Base-by-base conservation (phyloP, 306 rosid genomes). In the Echinosophora koreensis region DNA sequence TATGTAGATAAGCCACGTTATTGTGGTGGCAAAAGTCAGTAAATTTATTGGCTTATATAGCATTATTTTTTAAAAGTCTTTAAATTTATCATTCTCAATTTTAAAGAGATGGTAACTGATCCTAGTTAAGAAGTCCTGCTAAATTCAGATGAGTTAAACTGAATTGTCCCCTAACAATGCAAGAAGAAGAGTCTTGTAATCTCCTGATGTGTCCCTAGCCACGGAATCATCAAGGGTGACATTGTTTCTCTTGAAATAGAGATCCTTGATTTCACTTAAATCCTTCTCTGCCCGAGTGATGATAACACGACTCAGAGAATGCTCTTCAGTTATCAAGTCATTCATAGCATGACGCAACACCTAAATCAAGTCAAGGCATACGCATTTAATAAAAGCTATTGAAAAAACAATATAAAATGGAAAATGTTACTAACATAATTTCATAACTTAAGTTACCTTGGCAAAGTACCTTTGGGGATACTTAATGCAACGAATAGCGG, bases 241-340 rank as follows among this genome's bases (percentile, higher is more conserved):
- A 82, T 59, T 84, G 78, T 86, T 84, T 73, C 89, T 86, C 78
- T 77, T 69, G 6, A 46, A 49, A 68, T 76, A 86, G 27, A 75
- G 35, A 11, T 86, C 88, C 37, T 69, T 79, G 41, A 88, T 77
- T 61, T 82, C 87, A 4, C 73, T 86, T 72, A 88, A 81, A 70
- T 88, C 89, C 77, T 72, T 81, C 61, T 88, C 89, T 35, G 89
- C 88, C 14, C 88, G 83, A 30, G 75, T 86, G 64, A 86, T 75
- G 64, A 88, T 85, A 67, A 88, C 89, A 56, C 92, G 86, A 41
- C 78, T 86, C 34, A 88, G 67, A 79, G 77, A 84, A 27, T 84
- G 37, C 8, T 66, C 87, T 27, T 88, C 85, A 41, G 77, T 70
- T 55, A 68, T 78, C 69, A 73, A 18, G 9, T 73, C 70, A n/a